Conservation (phyloP, 176 grass and related monocot genomes). For the Hordeum vulgare region MorexV3_pseudomolecules_assembly NC_058522.1:354886837-354887336, state of each 20-base stretch:
- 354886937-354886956: not conserved
- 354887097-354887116: not conserved
- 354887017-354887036: not conserved
- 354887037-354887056: not conserved
- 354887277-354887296: no score
- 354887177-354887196: no score
- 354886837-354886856: constrained; percentile 45
- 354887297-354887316: no score
- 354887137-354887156: no score
- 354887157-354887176: no score
- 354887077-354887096: not conserved
- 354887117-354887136: no score
- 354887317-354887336: no score
- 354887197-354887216: no score
- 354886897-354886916: not conserved
- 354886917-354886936: constrained; percentile 3
- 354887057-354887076: not conserved
- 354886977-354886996: not conserved
- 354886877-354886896: not conserved
- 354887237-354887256: no score
- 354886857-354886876: constrained; percentile 3
- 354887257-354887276: no score
- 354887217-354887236: no score
- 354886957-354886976: not conserved
- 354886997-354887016: not conserved